Base-by-base conservation (phyloP, 805 yeast genomes). In the Candida sonorensis region DNA sequence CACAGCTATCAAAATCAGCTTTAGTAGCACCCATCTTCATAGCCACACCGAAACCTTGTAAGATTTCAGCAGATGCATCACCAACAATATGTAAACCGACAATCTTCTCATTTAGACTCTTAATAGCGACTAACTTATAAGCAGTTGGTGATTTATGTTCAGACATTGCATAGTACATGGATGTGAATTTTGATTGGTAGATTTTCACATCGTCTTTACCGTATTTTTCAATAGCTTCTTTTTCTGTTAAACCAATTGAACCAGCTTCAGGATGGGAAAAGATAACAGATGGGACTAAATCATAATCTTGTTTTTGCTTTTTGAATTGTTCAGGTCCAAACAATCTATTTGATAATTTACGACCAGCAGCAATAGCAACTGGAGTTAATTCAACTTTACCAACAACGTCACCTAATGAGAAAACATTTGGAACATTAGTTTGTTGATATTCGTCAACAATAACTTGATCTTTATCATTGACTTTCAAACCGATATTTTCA, bases 1-100 rank as follows among this genome's bases (percentile, higher is more conserved):
- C 97, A 66, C 94, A 84, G 57, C 66, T 77, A 62, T 92, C 99
- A 45, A 92, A 92, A 59, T 92, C 97, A 28, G 75, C 75, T 68
- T 92, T 92, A 23, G 99, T 92, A 26, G 98, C 98, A 21, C 99
- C 99, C 98, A 92, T 92, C 66, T 88, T 88, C 43, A 92, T 66
- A 31, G 98, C 98, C 34, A 88, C 98, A 38, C 97, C 98, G 52
- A 92, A 92, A 23, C 98, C 99, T 69, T 92, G 99, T 49, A 92
- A 70, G 37, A 92, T 88, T 62, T 92, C 99, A 20, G 95, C 77
- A 32, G 92, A 76, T 7, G 75, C 62, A 51, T 88, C 97, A 40
- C 99, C 99, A 45, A 88, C 83, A 35, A 92, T 62, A 60, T 92
- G 98, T 46, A 92, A 64, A 18, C 99, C 99, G 40, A 92, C 94